phyloP scores from a whole-genome alignment of 345 rosid species.

The Populus deltoides region DNA sequence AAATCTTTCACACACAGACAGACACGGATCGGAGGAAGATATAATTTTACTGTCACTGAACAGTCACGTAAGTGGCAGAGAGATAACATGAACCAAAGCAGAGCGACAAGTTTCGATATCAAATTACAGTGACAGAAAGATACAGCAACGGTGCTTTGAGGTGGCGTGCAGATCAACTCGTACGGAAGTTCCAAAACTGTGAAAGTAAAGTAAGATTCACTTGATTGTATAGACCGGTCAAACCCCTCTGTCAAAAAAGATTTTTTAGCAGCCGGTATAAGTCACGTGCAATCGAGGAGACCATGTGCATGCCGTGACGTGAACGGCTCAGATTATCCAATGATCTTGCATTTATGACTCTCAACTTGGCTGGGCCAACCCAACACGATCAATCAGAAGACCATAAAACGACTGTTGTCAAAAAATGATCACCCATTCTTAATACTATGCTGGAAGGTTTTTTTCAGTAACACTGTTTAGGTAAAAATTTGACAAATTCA shows the following conservation, averaged over 20 bases:
- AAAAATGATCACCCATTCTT: background rate
- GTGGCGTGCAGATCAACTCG: slow-evolving; percentile 26
- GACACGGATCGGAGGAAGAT: background rate
- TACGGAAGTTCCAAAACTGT: slow-evolving; percentile 4
- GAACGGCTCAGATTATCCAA: slow-evolving; percentile 3
- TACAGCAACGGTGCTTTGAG: slow-evolving; percentile 1
- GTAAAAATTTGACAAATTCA: too few species aligned
- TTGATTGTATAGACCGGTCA: slow-evolving; percentile 31
- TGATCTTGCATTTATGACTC: background rate
- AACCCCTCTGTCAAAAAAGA: slow-evolving; percentile 6
- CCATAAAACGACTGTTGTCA: slow-evolving; percentile 18
- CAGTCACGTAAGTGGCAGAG: slow-evolving; percentile 11
- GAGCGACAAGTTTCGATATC: background rate
- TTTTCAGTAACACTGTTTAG: too few species aligned
- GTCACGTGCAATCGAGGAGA: slow-evolving; percentile 20
- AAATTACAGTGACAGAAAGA: slow-evolving; percentile 6
- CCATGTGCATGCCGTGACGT: background rate
- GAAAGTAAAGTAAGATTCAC: slow-evolving; percentile 19
- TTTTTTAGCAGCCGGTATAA: background rate
- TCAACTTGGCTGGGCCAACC: background rate
- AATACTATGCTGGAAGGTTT: background rate
- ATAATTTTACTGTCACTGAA: slow-evolving; percentile 13
- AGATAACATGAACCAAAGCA: background rate
- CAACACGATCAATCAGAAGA: background rate
- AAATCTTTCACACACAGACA: background rate